Percentiles rank a stretch among this genome's conserved stretches.
phyloP scores from a whole-genome alignment of 306 rosid genomes.

The Quercus berberidifolia region DNA sequence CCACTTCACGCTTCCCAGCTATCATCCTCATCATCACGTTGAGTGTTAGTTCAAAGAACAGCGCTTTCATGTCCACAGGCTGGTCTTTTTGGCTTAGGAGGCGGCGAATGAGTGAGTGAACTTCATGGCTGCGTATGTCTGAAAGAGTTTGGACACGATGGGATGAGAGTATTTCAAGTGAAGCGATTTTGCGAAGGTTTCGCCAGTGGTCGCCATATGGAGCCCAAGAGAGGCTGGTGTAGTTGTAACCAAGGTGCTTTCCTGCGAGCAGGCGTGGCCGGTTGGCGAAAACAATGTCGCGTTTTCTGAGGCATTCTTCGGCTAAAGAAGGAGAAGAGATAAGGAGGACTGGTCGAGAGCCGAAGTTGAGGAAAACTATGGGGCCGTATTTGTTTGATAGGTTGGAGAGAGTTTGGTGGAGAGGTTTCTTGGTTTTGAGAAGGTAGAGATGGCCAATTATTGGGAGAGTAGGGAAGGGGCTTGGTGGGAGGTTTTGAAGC shows the following conservation, averaged over 20 bases:
- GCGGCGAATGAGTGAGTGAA: slow-evolving; percentile 16
- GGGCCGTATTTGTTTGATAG: slow-evolving; percentile 28
- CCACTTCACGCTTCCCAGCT: background rate
- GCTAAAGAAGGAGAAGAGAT: slow-evolving; percentile 27
- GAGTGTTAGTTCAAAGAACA: slow-evolving; percentile 9
- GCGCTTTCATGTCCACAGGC: slow-evolving; percentile 10
- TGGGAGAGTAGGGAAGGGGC: slow-evolving; percentile 27
- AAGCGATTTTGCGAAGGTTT: slow-evolving; percentile 29
- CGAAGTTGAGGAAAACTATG: slow-evolving; percentile 24
- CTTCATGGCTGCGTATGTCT: slow-evolving; percentile 25
- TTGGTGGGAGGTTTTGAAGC: slow-evolving; percentile 22
- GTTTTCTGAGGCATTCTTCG: slow-evolving; percentile 9
- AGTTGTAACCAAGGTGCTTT: slow-evolving; percentile 11
- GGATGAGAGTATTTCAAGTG: slow-evolving; percentile 27
- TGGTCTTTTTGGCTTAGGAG: background rate
- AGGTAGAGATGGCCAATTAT: slow-evolving; percentile 41
- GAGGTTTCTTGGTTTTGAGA: slow-evolving; percentile 18
- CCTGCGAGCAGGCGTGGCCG: slow-evolving; percentile 12
- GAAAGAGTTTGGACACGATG: slow-evolving; percentile 23
- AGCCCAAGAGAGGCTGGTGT: slow-evolving; percentile 26
- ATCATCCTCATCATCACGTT: background rate
- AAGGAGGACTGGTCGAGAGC: slow-evolving; percentile 22
- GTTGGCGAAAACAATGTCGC: slow-evolving; percentile 18
- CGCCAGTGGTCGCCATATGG: slow-evolving; percentile 43
- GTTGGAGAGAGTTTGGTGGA: slow-evolving; percentile 27